Percentiles rank a stretch among this genome's conserved stretches.
Evolutionary conservation across 1,284 basidiomycete species (phyloP).

Genomic region (Cyathus olla): DNA sequence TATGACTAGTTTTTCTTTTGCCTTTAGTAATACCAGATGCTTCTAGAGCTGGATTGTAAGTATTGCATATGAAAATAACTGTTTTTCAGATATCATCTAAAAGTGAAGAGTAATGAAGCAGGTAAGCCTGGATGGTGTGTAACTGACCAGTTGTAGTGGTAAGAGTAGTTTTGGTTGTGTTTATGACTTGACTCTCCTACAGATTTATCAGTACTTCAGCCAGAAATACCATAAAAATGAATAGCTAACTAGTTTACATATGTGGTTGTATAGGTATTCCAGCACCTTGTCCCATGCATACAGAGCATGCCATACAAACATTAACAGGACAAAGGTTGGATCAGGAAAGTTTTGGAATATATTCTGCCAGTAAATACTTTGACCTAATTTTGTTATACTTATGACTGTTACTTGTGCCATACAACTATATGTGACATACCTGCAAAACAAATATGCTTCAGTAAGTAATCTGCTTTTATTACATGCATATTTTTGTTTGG

Average conservation of each 20-base stretch:
- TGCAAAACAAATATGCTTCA: constrained; percentile 45
- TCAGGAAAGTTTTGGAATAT: constrained; percentile 54
- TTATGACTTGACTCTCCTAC: constrained; percentile 48
- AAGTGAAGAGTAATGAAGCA: constrained; percentile 50
- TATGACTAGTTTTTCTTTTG: background rate
- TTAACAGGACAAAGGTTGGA: constrained; percentile 60
- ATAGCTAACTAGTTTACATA: constrained; percentile 48
- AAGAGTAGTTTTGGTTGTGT: constrained; percentile 39
- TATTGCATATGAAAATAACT: constrained; percentile 46
- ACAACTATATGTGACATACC: constrained; percentile 17
- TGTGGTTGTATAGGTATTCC: constrained; percentile 55
- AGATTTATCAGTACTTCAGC: background rate
- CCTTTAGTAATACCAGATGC: background rate
- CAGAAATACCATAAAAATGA: background rate
- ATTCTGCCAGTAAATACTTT: constrained; percentile 62
- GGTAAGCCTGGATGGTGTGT: constrained; percentile 51
- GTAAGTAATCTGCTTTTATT: constrained; percentile 45
- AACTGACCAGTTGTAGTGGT: constrained; percentile 47
- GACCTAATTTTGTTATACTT: constrained; percentile 29
- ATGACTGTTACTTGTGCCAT: constrained; percentile 3
- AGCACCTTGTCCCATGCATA: constrained; percentile 66
- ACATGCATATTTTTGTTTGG: constrained; percentile 34
- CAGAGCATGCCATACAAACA: constrained; percentile 61
- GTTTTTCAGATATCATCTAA: constrained; percentile 52
- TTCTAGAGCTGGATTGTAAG: constrained; percentile 53